phyloP scores from a whole-genome alignment of 2,329 filamentous ascomycete genomes.

The Fusarium sp. region DNA sequence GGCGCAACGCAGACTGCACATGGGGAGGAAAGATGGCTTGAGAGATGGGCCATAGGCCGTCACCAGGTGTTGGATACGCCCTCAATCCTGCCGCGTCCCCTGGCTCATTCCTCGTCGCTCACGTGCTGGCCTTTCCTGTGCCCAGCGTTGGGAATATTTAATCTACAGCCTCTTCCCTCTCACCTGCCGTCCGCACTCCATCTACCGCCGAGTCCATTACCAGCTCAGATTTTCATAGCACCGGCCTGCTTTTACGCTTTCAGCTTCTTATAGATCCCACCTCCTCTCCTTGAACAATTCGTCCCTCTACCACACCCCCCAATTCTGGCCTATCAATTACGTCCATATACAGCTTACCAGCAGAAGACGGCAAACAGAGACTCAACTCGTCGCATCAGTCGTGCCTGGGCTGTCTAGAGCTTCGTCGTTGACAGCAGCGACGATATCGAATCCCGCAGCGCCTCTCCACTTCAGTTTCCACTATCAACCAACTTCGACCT shows the following conservation, averaged over 20 bases:
- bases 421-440: constrained; percentile 25
- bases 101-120: constrained; percentile 25
- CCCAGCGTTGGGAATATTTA: constrained; percentile 40
- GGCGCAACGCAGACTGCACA: background rate
- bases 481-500: constrained; percentile 15
- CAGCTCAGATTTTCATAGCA: constrained; percentile 20
- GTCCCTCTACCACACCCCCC: background rate
- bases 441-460: constrained; percentile 9
- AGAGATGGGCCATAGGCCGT: background rate
- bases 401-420: constrained; percentile 23
- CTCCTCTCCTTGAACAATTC: constrained; percentile 6
- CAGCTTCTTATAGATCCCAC: constrained; percentile 20
- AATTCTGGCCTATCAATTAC: constrained; percentile 20
- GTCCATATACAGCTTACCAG: constrained; percentile 14
- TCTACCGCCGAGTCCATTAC: constrained; percentile 36
- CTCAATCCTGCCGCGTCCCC: constrained; percentile 6
- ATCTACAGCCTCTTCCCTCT: constrained; percentile 47
- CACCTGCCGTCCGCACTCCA: constrained; percentile 39
- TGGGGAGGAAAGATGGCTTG: background rate
- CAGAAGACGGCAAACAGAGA: constrained; percentile 17
- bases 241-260: background rate
- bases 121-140: constrained; percentile 19
- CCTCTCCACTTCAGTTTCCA: constrained; percentile 10
- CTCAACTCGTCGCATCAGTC: constrained; percentile 2
- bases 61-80: constrained; percentile 2